Evolutionary conservation across 192 early-diverging fungal genomes (phyloP), one percentile per base, ranked within the genome.

Genomic region (Umbelopsis vinacea): DNA sequence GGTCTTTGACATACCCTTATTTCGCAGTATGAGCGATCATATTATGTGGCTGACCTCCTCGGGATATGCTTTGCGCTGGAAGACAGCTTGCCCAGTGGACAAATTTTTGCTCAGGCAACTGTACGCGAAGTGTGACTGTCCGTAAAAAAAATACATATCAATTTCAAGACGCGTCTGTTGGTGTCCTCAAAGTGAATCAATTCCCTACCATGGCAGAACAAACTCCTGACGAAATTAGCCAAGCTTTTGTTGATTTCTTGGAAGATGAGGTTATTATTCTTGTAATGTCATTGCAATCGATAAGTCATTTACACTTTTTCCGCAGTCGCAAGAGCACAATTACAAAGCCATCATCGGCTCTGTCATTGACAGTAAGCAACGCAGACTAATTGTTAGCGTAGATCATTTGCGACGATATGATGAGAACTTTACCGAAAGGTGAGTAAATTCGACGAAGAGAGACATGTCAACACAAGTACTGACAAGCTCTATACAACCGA

Each of bases 371-470:
- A 79, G 43, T 46, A 66, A 57, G 23, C 57, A 75, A 22, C 78
- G 87, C 9, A 88, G 97, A 17, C 79, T 98, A 29, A 85, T 99
- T 19, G 88, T 98, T 69, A 96, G 92, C 67, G 79, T 99, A 52
- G 96, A 99, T 84, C 87, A 94, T 76, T 68, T 99, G 14, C 92
- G 96, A 69, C 77, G 87, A 60, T 92, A 93, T 77, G 88, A 90
- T 76, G 66, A 82, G 1, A 89, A 89, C 22, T 90, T 93, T 67
- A 88, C 92, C 3, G 82, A 87, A 72, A 88, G 92, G 94, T 94
- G 79, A 45, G 75, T 67, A 9, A 40, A n/a, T 47, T 26, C 52
- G 12, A 4, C 22, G 22, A 24, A 21, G 12, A 3, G 48, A 40
- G 19, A 29, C 6, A 71, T 45, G 11, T 66, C 43, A 24, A 55